Base-by-base conservation (phyloP, 2,329 filamentous ascomycete genomes). In the Sordariomycetes sp. region DNA sequence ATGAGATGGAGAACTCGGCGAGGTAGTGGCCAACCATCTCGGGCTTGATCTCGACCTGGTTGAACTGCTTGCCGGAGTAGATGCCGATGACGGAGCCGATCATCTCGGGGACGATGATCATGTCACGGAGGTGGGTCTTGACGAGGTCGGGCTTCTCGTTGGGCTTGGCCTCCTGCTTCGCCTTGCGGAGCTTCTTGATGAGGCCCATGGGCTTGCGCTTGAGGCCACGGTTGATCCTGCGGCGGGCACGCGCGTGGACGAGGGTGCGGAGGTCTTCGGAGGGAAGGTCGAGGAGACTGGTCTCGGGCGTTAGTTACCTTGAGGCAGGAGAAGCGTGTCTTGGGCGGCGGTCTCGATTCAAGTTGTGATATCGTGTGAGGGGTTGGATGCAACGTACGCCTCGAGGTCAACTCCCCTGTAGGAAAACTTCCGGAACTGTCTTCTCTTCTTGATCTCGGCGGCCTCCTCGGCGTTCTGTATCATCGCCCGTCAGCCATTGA, bases 1-100 rank as follows among this genome's bases (percentile, higher is more conserved):
- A 99, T 82, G 93, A 94, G 83, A 99, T 99, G 68, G 92, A 97
- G 86, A 99, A 99, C 82, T 99, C 94, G 73, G 84, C 94, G 68
- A 99, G 85, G 85, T 97, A 97, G 85, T 97, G 93, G 77, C 94
- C 94, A 79, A 99, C 94, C 94, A 99, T 99, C 86, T 99, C 94
- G 71, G 94, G 94, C 88, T 97, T 97, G 83, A 99, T 94, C 81
- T 99, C 94, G 71, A 99, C 92, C 86, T 97, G 93, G 88, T 99
- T 99, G 89, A 99, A 99, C 81, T 97, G 92, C 88, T 99, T 99
- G 76, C 94, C 94, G 68, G 90, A 96, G 89, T 99, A 99, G 84
- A 99, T 94, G 76, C 92, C 94, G 72, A 99, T 89, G 72, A 99
- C 93, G 79, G 84, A 89, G 72, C 94, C 94, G 75, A 99, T 99